Evolutionary conservation across 768 basidiomycete genomes (phyloP), one percentile per base, ranked within the genome.

Genomic region (Amanita rimosa): DNA sequence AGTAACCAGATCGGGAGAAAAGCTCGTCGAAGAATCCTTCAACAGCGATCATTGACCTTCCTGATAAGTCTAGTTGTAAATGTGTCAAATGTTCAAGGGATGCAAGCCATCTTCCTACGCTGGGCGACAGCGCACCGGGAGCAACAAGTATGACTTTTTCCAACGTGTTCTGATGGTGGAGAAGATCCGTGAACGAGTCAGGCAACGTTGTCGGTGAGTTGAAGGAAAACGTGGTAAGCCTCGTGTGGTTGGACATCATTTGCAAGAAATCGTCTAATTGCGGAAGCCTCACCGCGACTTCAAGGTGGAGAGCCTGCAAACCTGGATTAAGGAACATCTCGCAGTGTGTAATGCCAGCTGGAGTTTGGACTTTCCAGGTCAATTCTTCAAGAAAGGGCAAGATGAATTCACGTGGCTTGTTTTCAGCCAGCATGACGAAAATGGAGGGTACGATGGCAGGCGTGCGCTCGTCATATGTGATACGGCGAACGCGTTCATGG

Each of bases 11-110:
- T 36, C 74, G 71, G 13, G 73, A 66, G 53, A 68, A 66, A 54
- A 87, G 67, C 46, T 85, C 78, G 59, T 81, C 79, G 60, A 89
- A 89, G 63, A 89, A 89, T 16, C 82, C 81, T 64, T 86, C 83
- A n/a, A 87, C 80, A 0, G 81, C 80, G 26, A 78, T 78, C 47
- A 74, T 64, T 3, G 81, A 76, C 49, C 83, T 70, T 48, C 79
- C 82, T 0, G 83, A 78, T 21, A 89, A 71, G 59, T 89, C 86
- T 42, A 89, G 68, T 57, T 83, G 77, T 50, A 89, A 66, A 44
- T 70, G 72, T 56, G 75, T 79, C 53, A 88, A 70, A 31, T 68
- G 60, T 36, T 80, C 79, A 7, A 87, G 68, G 22, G 72, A 74
- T 19, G 83, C 75, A n/a, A 75, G 65, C 85, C 85, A 87, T 52